Evolutionary conservation across 2,329 filamentous ascomycete genomes (phyloP).

Genomic region (Sporothrix protearum): DNA sequence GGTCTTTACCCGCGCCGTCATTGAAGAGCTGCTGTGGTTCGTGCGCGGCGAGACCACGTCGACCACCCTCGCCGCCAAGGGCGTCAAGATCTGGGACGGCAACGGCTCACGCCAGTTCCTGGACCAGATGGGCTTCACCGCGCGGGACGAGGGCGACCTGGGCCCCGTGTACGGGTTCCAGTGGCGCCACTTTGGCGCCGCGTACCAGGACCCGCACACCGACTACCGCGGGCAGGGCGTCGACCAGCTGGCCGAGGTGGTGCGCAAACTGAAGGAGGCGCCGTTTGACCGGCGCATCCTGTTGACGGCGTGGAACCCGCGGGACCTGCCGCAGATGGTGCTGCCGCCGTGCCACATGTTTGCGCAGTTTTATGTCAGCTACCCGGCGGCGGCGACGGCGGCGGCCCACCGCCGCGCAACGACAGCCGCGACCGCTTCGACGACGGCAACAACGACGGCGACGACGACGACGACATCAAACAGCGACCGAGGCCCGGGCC

Average conservation of each 20-base stretch:
- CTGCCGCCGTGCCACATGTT: constrained; percentile 97
- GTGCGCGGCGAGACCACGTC: constrained; percentile 80
- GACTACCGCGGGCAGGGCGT: constrained; percentile 88
- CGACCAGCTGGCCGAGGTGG: constrained; percentile 88
- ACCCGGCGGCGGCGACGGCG: constrained; percentile 46
- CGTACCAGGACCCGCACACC: constrained; percentile 72
- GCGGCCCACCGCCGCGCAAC: constrained; percentile 29
- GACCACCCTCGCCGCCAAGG: constrained; percentile 67
- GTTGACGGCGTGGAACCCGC: constrained; percentile 89
- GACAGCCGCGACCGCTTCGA: constrained; percentile 19
- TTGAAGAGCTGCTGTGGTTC: constrained; percentile 96
- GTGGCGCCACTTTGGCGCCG: constrained; percentile 95
- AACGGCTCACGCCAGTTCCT: constrained; percentile 90
- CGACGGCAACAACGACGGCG: constrained; percentile 39
- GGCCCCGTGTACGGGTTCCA: constrained; percentile 98
- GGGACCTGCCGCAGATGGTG: constrained; percentile 81
- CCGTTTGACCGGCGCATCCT: constrained; percentile 91
- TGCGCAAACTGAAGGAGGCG: constrained; percentile 75
- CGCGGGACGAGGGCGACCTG: constrained; percentile 83
- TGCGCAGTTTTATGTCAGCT: constrained; percentile 90
- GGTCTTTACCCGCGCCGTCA: constrained; percentile 84
- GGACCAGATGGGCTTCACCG: constrained; percentile 73
- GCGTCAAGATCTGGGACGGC: constrained; percentile 97
- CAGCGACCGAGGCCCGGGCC: constrained; percentile 50
- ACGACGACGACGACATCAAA: constrained; percentile 30